Base-by-base conservation (phyloP, 2,329 filamentous ascomycete genomes). In the Penicillium sp. region DNA sequence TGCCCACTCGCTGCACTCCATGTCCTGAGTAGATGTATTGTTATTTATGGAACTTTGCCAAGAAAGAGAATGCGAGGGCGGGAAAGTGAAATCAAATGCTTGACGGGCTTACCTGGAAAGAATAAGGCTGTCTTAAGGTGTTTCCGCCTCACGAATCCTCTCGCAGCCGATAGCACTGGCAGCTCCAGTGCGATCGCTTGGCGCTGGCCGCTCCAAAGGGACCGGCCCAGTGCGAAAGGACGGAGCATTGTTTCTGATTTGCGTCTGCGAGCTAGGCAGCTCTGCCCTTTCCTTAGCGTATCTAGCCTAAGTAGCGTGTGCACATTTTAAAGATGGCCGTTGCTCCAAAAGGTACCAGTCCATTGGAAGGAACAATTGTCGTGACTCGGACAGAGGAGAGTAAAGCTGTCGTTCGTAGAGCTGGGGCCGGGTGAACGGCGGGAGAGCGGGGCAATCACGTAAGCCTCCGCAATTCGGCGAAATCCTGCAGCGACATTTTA, bases 1-100 rank as follows among this genome's bases (percentile, higher is more conserved):
- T 95, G 69, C 88, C 88, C 44, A 94, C 86, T 64, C 87, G 84
- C 67, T 95, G 89, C 13, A 94, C 89, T 58, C 89, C 89, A 72
- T 95, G 89, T 60, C 88, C 88, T 90, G 62, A 33, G 13, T 46
- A 48, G 18, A 36, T 9, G 5, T 7, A 29, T 7, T 24, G 13
- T 39, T n/a, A 48, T 46, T n/a, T 34, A 33, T 52, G 47, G 61
- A 54, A 5, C 26, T n/a, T 37, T 24, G 33, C 47, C 36, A 24
- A 27, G 12, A 25, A 13, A 27, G 4, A 11, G 45, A 9, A 35
- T 8, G 3, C 4, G 11, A 11, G 29, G 7, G 11, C 8, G 11
- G 8, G 8, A 7, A 11, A 33, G 4, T 27, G 27, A 33, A 52
- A 18, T 18, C 18, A 18, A 18, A 18, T 18, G 18, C 18, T 18